Conservation (phyloP, 2,329 filamentous ascomycete genomes). For the Keithomyces neogunnii region DNA sequence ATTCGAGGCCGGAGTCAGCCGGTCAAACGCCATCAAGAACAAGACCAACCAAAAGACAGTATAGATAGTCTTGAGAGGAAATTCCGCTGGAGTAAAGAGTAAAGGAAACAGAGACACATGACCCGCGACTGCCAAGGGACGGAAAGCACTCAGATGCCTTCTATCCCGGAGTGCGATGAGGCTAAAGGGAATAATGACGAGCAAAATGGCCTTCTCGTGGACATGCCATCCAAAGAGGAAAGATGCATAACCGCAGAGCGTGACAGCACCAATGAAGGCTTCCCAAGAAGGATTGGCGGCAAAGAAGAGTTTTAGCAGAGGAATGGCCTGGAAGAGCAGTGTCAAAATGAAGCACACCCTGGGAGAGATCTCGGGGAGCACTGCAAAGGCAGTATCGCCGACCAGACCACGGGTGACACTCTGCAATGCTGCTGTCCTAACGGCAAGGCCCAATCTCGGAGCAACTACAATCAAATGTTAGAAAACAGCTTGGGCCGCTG, state of each 20-base stretch:
- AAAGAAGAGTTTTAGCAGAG: constrained; percentile 71
- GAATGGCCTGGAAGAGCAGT: constrained; percentile 69
- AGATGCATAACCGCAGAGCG: constrained; percentile 88
- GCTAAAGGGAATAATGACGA: constrained; percentile 92
- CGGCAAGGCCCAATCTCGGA: constrained; percentile 64
- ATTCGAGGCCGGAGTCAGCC: constrained; percentile 73
- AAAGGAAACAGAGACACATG: constrained; percentile 94
- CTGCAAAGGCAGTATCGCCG: constrained; percentile 87
- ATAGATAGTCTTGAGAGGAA: constrained; percentile 88
- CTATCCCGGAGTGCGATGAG: constrained; percentile 85
- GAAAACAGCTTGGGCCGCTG: neutral
- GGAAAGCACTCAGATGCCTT: constrained; percentile 83
- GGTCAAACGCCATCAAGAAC: constrained; percentile 81
- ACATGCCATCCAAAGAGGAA: constrained; percentile 99
- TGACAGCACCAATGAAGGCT: constrained; percentile 79
- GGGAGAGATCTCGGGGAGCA: constrained; percentile 79
- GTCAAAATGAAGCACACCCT: constrained; percentile 75
- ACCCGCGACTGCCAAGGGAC: constrained; percentile 83
- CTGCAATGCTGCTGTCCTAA: constrained; percentile 67
- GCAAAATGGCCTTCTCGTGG: constrained; percentile 91
- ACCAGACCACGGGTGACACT: constrained; percentile 91
- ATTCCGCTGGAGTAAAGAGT: constrained; percentile 85
- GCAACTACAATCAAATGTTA: constrained; percentile 49
- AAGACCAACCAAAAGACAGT: constrained; percentile 85
- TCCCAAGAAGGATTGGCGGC: constrained; percentile 64